Conservation (phyloP, 352 stramenopile genomes). For the Paralagenidium karlingii region DNA sequence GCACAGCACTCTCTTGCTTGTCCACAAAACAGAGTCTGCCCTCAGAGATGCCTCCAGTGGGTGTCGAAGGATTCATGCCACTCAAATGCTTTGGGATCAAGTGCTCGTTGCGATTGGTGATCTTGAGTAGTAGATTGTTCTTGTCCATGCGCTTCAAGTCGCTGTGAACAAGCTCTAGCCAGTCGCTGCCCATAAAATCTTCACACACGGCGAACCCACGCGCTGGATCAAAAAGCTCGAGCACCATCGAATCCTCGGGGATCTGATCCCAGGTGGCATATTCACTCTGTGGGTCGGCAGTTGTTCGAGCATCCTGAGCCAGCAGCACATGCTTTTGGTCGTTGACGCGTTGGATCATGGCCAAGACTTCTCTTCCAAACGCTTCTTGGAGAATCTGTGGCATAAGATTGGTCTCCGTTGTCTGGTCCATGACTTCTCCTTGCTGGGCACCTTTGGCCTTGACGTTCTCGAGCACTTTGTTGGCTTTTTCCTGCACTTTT, state of each 20-base stretch:
- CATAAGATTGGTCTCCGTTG: conserved; percentile 47
- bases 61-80: no score
- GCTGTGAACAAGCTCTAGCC: conserved; percentile 37
- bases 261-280: conserved; percentile 55
- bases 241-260: conserved; percentile 28
- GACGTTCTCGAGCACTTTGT: conserved; percentile 67
- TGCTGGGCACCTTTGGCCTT: conserved; percentile 55
- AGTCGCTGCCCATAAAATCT: conserved; percentile 72
- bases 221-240: no score
- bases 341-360: conserved; percentile 78
- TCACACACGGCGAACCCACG: conserved; percentile 42
- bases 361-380: conserved; percentile 67
- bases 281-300: conserved; percentile 44
- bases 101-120: background rate
- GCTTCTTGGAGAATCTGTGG: conserved; percentile 77
- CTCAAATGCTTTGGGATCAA: background rate
- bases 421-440: conserved; percentile 66
- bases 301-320: conserved; percentile 38
- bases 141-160: conserved; percentile 56
- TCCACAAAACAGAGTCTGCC: conserved; percentile 59
- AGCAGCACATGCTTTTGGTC: conserved; percentile 66
- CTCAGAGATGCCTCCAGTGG: no score
- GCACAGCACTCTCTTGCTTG: conserved; percentile 24
- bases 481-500: conserved; percentile 60
- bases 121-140: conserved; percentile 24